Percentiles rank a stretch among this genome's conserved stretches.
Conservation (phyloP, 2,329 filamentous ascomycete species). For the Xylaria sp. region DNA sequence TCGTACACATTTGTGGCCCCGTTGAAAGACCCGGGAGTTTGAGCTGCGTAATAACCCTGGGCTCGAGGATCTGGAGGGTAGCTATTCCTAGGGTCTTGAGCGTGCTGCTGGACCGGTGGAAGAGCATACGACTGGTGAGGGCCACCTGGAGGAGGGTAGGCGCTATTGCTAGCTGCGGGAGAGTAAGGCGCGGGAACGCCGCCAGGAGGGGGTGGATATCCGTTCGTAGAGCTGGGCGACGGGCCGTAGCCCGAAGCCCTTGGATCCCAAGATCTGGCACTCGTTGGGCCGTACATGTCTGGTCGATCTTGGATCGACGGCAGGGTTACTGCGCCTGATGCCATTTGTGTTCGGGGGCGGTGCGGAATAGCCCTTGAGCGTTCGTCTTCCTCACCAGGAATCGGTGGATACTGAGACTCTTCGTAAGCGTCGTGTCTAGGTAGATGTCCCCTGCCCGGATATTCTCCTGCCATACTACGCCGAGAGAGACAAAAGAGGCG, state of each 20-base stretch:
- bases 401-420: slow-evolving; percentile 57
- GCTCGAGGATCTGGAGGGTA: slow-evolving; percentile 57
- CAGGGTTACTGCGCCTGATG: slow-evolving; percentile 57
- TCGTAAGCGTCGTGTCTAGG: slow-evolving; percentile 52
- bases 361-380: slow-evolving; percentile 50
- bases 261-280: slow-evolving; percentile 48
- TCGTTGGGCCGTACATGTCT: slow-evolving; percentile 44
- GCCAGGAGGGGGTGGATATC: slow-evolving; percentile 55
- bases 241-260: slow-evolving; percentile 54
- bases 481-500: slow-evolving; percentile 46
- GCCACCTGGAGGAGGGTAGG: slow-evolving; percentile 43
- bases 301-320: slow-evolving; percentile 63
- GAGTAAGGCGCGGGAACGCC: slow-evolving; percentile 44
- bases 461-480: slow-evolving; percentile 55
- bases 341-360: slow-evolving; percentile 54
- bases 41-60: slow-evolving; percentile 42
- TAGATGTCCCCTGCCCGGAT: slow-evolving; percentile 49
- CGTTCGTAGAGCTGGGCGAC: slow-evolving; percentile 59
- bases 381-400: slow-evolving; percentile 57
- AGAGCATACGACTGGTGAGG: slow-evolving; percentile 42
- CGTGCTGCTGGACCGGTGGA: slow-evolving; percentile 51
- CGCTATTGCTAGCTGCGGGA: slow-evolving; percentile 39
- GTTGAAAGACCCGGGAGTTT: slow-evolving; percentile 37
- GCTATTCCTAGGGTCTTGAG: slow-evolving; percentile 43
- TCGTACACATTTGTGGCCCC: slow-evolving; percentile 43